Evolutionary conservation across 768 basidiomycete genomes (phyloP), one percentile per base, ranked within the genome.

Genomic region (Boletus rufocinnamomeus): DNA sequence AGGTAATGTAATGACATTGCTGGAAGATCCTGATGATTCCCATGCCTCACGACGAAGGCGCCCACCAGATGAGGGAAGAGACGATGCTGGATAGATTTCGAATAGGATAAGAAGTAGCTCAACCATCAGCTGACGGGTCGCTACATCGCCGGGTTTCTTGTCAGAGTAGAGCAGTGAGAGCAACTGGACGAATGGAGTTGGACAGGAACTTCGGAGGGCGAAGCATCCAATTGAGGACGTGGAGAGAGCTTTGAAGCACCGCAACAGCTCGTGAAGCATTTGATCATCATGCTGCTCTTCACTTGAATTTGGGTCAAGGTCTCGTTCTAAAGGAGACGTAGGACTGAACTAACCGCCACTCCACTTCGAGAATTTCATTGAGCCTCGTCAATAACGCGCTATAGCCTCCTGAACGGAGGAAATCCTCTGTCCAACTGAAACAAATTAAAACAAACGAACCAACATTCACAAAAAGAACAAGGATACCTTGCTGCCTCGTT

Each of bases 271-370:
- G 63, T 96, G 88, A 17, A 99, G 79, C 44, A 97, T 80, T 70
- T 97, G 88, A 69, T 98, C 97, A 68, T 97, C 97, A 63, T 97
- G 96, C 68, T 98, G 96, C 69, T 99, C 97, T 72, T 98, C 96
- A 62, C 95, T 95, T 66, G n/a, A 62, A 34, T 43, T 27, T 27
- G 56, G 28, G 48, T 69, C 43, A 70, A 58, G 25, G 21, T 50
- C 35, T 35, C 8, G 40, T 38, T 46, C 34, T 9, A 52, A 45
- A 23, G 23, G 23, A 23, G 21, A 44, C 38, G 50, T 1, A 53
- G 27, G 41, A 23, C n/a, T 35, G 8, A n/a, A 77, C 85, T 59
- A 63, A 92, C 93, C 96, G 87, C 97, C 97, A 99, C 74, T 99
- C 97, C 37, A 98, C 85, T 65, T 95, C 91, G 2, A 99, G 80